Evolutionary conservation across 2,329 filamentous ascomycete genomes (phyloP).

Genomic region (Cladosporium sp.): DNA sequence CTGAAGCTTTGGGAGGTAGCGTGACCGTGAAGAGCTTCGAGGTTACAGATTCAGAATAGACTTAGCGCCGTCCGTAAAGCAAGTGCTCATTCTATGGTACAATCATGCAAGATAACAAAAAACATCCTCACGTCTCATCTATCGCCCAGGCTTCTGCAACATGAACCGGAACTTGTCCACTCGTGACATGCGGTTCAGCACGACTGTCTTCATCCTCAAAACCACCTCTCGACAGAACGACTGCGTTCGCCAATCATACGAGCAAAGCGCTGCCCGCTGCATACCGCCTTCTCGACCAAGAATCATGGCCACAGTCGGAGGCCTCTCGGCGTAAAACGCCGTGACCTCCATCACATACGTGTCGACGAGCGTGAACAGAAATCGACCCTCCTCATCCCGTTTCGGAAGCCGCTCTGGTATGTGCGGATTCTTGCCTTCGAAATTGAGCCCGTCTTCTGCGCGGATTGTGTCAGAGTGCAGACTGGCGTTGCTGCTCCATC

Average conservation of each 20-base stretch:
- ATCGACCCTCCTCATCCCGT: neutral
- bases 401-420: neutral
- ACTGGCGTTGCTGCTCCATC: neutral
- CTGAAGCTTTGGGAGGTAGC: constrained; percentile 38
- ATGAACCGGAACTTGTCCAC: neutral
- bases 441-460: neutral
- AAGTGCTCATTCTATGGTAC: neutral
- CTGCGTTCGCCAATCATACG: neutral
- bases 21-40: constrained; percentile 28
- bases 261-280: neutral
- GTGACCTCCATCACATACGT: neutral
- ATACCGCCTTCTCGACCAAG: neutral
- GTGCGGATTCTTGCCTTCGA: neutral
- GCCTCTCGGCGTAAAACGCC: neutral
- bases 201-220: neutral
- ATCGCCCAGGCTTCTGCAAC: neutral
- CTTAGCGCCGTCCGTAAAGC: neutral
- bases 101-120: neutral
- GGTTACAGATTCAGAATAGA: neutral
- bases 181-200: neutral
- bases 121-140: neutral
- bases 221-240: neutral
- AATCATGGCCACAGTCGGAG: neutral
- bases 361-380: neutral
- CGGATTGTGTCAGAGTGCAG: neutral